phyloP scores from a whole-genome alignment of 768 basidiomycete genomes.

The Phanerodontia chrysosporium region DNA sequence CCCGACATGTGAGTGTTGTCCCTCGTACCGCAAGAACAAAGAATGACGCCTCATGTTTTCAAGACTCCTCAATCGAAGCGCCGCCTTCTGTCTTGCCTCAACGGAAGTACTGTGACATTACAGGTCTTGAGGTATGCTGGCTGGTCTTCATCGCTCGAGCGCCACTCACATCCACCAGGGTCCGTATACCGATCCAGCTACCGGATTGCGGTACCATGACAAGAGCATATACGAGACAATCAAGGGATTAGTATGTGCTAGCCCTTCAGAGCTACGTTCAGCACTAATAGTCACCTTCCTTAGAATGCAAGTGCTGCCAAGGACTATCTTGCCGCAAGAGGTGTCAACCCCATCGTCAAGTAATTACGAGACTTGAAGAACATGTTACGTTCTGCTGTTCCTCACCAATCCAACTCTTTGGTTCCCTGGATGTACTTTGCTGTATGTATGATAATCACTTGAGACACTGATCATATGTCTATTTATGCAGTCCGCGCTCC shows the following conservation, averaged over 20 bases:
- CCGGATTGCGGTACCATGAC: constrained; percentile 77
- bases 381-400: neutral
- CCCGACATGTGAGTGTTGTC: constrained; percentile 56
- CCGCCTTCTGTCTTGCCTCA: constrained; percentile 79
- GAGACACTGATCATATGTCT: neutral
- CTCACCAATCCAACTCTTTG: neutral
- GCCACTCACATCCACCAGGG: constrained; percentile 40
- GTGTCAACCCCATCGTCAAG: constrained; percentile 34
- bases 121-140: constrained; percentile 64
- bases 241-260: constrained; percentile 57
- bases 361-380: constrained; percentile 3
- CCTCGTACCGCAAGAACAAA: neutral
- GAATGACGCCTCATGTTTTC: neutral
- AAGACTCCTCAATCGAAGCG: constrained; percentile 80
- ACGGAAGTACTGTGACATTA: constrained; percentile 80
- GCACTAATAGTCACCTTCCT: too few species aligned
- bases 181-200: constrained; percentile 80
- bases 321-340: constrained; percentile 64
- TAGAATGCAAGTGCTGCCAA: constrained; percentile 70
- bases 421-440: neutral
- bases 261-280: too few species aligned
- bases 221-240: constrained; percentile 84
- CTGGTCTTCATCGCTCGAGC: neutral
- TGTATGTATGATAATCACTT: neutral
- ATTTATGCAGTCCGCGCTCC: neutral